Percentiles rank a stretch among this genome's conserved stretches.
These are phyloP conservation scores for Alternaria hordeiaustralica DNA, from an alignment of 2,329 filamentous ascomycete species.

Conservation along the genomic window DNA sequence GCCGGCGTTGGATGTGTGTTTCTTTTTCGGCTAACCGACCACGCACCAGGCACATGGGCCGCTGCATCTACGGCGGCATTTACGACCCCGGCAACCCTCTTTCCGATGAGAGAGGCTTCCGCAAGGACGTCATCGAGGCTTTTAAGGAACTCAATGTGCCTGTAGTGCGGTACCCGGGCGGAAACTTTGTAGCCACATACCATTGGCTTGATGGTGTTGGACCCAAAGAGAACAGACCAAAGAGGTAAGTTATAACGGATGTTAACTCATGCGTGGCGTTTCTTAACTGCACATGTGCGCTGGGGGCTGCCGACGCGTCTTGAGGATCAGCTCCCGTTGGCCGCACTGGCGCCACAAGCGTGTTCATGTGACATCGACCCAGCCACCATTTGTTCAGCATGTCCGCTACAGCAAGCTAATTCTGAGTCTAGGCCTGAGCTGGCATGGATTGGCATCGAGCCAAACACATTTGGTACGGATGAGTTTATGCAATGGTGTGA, in stretches of 20 bases:
- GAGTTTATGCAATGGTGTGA: conserved; percentile 86
- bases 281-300: neutral
- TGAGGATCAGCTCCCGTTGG: neutral
- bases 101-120: conserved; percentile 77
- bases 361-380: neutral
- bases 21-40: conserved; percentile 30
- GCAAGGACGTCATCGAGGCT: conserved; percentile 77
- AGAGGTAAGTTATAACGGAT: conserved; percentile 47
- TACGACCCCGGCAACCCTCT: conserved; percentile 78
- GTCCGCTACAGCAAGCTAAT: conserved; percentile 4
- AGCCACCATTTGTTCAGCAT: neutral
- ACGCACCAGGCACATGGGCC: conserved; percentile 75
- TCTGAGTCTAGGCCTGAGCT: conserved; percentile 66
- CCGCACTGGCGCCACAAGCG: neutral
- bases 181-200: conserved; percentile 85
- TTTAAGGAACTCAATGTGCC: conserved; percentile 77
- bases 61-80: conserved; percentile 86
- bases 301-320: neutral
- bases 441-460: conserved; percentile 79
- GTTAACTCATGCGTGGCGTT: neutral
- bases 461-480: conserved; percentile 82
- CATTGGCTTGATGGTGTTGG: conserved; percentile 86
- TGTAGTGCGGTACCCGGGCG: conserved; percentile 80
- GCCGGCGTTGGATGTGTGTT: conserved; percentile 1
- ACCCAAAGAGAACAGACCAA: conserved; percentile 71